phyloP scores from a whole-genome alignment of 2,329 filamentous ascomycete species.

The Claviceps spartinae region DNA sequence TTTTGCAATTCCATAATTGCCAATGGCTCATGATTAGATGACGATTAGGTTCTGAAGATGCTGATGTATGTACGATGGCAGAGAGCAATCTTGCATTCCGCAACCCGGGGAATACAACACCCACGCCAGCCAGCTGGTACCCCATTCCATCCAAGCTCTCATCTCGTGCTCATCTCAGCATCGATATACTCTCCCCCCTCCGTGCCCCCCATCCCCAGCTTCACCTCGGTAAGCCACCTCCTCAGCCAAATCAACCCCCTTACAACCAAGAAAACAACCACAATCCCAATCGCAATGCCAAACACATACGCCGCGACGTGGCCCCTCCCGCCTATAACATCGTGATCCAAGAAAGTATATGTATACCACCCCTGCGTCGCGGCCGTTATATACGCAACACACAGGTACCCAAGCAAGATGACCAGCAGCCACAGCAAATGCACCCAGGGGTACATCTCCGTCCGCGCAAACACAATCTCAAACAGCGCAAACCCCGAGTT shows the following conservation, averaged over 20 bases:
- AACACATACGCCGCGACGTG: conserved; percentile 52
- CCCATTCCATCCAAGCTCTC: too few species aligned
- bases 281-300: conserved; percentile 38
- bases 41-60: too few species aligned
- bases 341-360: conserved; percentile 64
- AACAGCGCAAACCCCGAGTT: conserved; percentile 64
- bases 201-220: conserved; percentile 29
- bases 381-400: conserved; percentile 59
- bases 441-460: conserved; percentile 43
- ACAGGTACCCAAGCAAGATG: conserved; percentile 59
- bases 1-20: too few species aligned
- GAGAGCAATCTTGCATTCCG: too few species aligned
- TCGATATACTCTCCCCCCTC: conserved; percentile 9
- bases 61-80: too few species aligned
- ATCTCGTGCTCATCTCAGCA: conserved; percentile 13
- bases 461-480: conserved; percentile 58
- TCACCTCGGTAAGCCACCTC: conserved; percentile 33
- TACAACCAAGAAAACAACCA: conserved; percentile 39
- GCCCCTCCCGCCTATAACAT: conserved; percentile 30
- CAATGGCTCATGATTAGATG: too few species aligned
- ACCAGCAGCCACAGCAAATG: conserved; percentile 55
- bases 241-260: conserved; percentile 38
- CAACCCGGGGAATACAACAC: too few species aligned
- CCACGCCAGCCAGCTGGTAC: too few species aligned
- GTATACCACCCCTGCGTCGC: conserved; percentile 60